phyloP scores from a whole-genome alignment of 768 basidiomycete genomes.

The Tulasnella sp. region DNA sequence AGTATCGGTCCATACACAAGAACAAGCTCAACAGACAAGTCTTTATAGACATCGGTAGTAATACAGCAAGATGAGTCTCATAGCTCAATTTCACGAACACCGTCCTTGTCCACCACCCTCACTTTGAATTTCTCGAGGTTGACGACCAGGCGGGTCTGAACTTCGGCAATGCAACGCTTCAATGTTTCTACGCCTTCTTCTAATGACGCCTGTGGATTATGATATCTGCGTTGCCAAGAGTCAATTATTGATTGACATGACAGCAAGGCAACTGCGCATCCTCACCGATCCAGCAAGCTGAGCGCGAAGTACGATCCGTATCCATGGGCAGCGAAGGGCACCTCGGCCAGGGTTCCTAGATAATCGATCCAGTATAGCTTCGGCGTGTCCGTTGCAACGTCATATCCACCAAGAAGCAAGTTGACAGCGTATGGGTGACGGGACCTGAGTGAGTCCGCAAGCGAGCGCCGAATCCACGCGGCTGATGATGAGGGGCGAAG shows the following conservation, averaged over 20 bases:
- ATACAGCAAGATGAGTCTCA: constrained; percentile 12
- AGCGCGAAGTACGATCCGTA: constrained; percentile 93
- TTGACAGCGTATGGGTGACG: constrained; percentile 89
- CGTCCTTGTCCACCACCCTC: constrained; percentile 91
- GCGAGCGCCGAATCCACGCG: constrained; percentile 89
- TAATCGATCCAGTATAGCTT: constrained; percentile 96
- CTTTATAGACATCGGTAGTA: constrained; percentile 10
- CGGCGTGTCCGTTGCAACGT: constrained; percentile 67
- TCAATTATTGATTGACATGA: constrained; percentile 11
- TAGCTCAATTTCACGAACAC: constrained; percentile 72
- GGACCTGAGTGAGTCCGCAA: constrained; percentile 88
- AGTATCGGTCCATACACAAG: not conserved
- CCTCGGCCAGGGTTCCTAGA: constrained; percentile 83
- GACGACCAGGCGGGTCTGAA: constrained; percentile 79
- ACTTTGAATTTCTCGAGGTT: constrained; percentile 82
- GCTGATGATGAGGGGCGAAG: constrained; percentile 90
- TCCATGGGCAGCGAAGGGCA: constrained; percentile 94
- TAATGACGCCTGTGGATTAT: constrained; percentile 80
- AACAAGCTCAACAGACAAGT: not conserved
- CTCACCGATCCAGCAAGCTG: constrained; percentile 86
- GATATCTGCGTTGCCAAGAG: constrained; percentile 62
- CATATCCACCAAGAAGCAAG: constrained; percentile 90
- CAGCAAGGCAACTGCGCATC: not conserved
- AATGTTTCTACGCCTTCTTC: constrained; percentile 86
- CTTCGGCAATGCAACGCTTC: constrained; percentile 85